These are phyloP conservation scores for Atractiella rhizophila DNA, from an alignment of 768 basidiomycete species.

Conservation along the genomic window DNA sequence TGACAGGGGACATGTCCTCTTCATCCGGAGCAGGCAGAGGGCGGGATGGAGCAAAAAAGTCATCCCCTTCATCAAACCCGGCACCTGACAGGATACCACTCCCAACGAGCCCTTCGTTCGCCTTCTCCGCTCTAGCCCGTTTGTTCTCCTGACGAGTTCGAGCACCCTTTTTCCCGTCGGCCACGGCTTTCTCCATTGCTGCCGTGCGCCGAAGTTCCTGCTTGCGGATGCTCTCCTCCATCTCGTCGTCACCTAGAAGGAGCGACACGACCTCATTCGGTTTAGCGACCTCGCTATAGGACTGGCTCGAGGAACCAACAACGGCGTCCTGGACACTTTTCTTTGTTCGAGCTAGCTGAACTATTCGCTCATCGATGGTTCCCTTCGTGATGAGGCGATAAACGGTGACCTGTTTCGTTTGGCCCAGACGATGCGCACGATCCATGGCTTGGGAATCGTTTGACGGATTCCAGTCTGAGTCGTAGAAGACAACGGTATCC, in stretches of 20 bases:
- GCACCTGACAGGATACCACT: slow-evolving; percentile 9
- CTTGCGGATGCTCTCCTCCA: slow-evolving; percentile 27
- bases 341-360: slow-evolving; percentile 53
- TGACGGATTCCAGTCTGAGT: slow-evolving; percentile 84
- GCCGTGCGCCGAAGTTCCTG: slow-evolving; percentile 19
- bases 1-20: slow-evolving; percentile 16
- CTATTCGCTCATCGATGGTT: slow-evolving; percentile 88
- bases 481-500: slow-evolving; percentile 55
- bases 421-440: slow-evolving; percentile 79
- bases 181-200: slow-evolving; percentile 19
- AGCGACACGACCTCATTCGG: slow-evolving; percentile 89
- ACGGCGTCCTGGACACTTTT: slow-evolving; percentile 78
- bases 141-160: slow-evolving; percentile 15
- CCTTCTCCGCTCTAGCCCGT: slow-evolving; percentile 15
- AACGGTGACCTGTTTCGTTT: slow-evolving; percentile 58
- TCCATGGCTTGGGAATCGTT: slow-evolving; percentile 63
- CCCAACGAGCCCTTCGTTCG: slow-evolving; percentile 9
- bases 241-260: slow-evolving; percentile 76
- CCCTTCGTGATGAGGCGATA: slow-evolving; percentile 37
- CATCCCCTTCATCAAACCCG: slow-evolving; percentile 19
- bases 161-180: slow-evolving; percentile 14
- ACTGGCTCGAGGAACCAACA: slow-evolving; percentile 34
- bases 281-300: slow-evolving; percentile 29
- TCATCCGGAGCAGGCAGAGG: slow-evolving; percentile 9
- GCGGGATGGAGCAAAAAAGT: slow-evolving; percentile 21